Percentiles rank a stretch among this genome's conserved stretches.
phyloP scores from a whole-genome alignment of 805 yeast species.

The Soucietia sequanensis region DNA sequence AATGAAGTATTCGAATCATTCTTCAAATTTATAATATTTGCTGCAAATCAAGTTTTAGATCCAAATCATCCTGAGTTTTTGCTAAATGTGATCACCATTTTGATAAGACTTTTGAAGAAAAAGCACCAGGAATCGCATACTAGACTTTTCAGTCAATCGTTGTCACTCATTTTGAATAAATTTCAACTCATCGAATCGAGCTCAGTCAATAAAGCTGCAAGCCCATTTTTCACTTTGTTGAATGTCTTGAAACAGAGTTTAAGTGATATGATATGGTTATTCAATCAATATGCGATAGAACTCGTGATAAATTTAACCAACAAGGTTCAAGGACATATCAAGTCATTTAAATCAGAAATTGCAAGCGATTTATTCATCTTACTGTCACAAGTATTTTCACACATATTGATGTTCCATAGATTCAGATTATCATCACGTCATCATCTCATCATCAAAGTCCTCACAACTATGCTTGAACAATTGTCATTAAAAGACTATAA shows the following conservation, averaged over 20 bases:
- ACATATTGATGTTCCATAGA: slow-evolving; percentile 65
- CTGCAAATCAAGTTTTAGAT: slow-evolving; percentile 15
- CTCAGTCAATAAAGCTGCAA: no score
- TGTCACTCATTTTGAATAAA: slow-evolving; percentile 23
- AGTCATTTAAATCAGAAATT: slow-evolving; percentile 3
- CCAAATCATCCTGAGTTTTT: slow-evolving; percentile 10
- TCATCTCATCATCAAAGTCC: slow-evolving; percentile 55
- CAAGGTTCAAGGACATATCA: slow-evolving; percentile 13
- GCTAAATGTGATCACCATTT: slow-evolving; percentile 18
- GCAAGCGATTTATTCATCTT: slow-evolving; percentile 32
- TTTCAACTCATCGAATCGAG: no score
- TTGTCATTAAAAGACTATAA: slow-evolving; percentile 29
- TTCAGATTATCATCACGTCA: slow-evolving; percentile 69
- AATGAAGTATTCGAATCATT: slow-evolving; percentile 9
- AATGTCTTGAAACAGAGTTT: slow-evolving; percentile 45
- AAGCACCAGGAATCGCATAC: slow-evolving; percentile 7
- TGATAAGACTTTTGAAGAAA: slow-evolving; percentile 14
- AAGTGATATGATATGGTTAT: slow-evolving; percentile 52
- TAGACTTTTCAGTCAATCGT: slow-evolving; percentile 24
- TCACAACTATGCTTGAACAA: slow-evolving; percentile 51
- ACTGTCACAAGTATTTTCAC: slow-evolving; percentile 54
- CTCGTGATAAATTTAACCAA: slow-evolving; percentile 42
- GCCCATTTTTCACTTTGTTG: no score
- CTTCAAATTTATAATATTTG: slow-evolving; percentile 11
- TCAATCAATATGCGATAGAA: slow-evolving; percentile 69